phyloP scores from a whole-genome alignment of 1,139 yeast species.

The Candida sp. region DNA sequence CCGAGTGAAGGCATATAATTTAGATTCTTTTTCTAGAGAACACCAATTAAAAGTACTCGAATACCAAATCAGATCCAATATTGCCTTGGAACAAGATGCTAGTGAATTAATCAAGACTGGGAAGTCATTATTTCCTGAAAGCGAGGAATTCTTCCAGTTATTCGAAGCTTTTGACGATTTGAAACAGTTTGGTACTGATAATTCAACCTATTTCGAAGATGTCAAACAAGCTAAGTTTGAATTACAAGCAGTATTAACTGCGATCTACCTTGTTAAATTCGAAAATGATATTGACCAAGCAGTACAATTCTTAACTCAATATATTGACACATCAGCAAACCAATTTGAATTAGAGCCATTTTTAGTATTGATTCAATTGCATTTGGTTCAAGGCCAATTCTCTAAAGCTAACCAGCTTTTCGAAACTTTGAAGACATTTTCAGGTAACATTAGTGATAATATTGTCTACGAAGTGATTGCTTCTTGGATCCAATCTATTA shows the following conservation, averaged over 20 bases:
- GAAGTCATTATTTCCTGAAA: conserved; percentile 32
- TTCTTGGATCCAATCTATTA: conserved; percentile 55
- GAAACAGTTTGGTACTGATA: conserved; percentile 39
- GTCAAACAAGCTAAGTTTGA: conserved; percentile 30
- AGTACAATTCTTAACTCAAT: conserved; percentile 24
- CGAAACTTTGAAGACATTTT: conserved; percentile 36
- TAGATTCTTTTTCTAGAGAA: conserved; percentile 34
- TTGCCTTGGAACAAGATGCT: conserved; percentile 40
- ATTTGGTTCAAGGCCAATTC: conserved; percentile 38
- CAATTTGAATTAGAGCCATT: conserved; percentile 40
- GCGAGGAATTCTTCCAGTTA: conserved; percentile 35
- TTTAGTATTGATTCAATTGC: conserved; percentile 40
- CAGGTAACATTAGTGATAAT: conserved; percentile 54
- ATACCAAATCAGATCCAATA: conserved; percentile 40
- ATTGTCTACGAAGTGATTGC: conserved; percentile 68
- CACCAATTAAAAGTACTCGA: conserved; percentile 39
- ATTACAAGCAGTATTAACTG: conserved; percentile 40
- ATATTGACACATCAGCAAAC: conserved; percentile 15
- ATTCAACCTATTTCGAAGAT: conserved; percentile 38
- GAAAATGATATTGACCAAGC: conserved; percentile 40
- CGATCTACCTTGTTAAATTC: conserved; percentile 38
- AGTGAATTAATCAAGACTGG: conserved; percentile 37
- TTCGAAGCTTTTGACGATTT: conserved; percentile 44
- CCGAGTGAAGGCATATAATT: conserved; percentile 29
- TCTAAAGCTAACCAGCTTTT: conserved; percentile 35